Conservation (phyloP, 768 basidiomycete genomes). For the Candolleomyces eurysporus region DNA sequence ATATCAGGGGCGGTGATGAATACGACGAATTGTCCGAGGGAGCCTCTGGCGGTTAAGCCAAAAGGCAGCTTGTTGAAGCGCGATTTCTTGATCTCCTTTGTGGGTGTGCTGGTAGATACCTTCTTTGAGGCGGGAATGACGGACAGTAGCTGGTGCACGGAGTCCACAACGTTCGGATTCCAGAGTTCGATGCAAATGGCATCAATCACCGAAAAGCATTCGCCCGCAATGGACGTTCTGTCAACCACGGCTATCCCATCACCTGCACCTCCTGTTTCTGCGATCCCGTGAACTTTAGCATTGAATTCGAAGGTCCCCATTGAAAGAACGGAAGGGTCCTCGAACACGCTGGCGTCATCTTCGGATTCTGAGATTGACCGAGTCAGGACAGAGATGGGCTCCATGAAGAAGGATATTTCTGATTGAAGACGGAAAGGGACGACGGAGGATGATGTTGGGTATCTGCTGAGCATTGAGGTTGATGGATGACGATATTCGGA, state of each 20-base stretch:
- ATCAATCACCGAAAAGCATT: slow-evolving; percentile 20
- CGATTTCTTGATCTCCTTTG: slow-evolving; percentile 15
- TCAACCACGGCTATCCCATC: slow-evolving; percentile 38
- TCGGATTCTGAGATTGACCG: slow-evolving; percentile 32
- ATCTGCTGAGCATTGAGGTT: slow-evolving; percentile 18
- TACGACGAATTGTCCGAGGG: slow-evolving; percentile 60
- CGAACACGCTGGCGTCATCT: slow-evolving; percentile 31
- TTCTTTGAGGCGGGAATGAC: slow-evolving; percentile 25
- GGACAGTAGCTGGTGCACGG: slow-evolving; percentile 44
- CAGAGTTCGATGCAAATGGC: slow-evolving; percentile 30
- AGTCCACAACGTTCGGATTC: slow-evolving; percentile 30
- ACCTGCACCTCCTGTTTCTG: slow-evolving; percentile 32
- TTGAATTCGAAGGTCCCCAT: slow-evolving; percentile 56
- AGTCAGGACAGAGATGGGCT: slow-evolving; percentile 56
- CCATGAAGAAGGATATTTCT: slow-evolving; percentile 38
- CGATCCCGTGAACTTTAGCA: slow-evolving; percentile 50
- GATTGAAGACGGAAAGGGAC: slow-evolving; percentile 46
- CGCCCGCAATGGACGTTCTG: slow-evolving; percentile 17
- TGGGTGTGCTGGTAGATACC: slow-evolving; percentile 7
- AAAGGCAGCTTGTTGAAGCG: slow-evolving; percentile 45
- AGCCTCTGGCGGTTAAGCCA: slow-evolving; percentile 55
- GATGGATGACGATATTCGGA: slow-evolving; percentile 40
- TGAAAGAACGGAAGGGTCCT: slow-evolving; percentile 53
- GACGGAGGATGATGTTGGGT: slow-evolving; percentile 32
- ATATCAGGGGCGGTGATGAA: slow-evolving; percentile 80